These are phyloP conservation scores for Cystofilobasidium bisporidii DNA, from an alignment of 768 basidiomycete genomes.

Conservation along the genomic window DNA sequence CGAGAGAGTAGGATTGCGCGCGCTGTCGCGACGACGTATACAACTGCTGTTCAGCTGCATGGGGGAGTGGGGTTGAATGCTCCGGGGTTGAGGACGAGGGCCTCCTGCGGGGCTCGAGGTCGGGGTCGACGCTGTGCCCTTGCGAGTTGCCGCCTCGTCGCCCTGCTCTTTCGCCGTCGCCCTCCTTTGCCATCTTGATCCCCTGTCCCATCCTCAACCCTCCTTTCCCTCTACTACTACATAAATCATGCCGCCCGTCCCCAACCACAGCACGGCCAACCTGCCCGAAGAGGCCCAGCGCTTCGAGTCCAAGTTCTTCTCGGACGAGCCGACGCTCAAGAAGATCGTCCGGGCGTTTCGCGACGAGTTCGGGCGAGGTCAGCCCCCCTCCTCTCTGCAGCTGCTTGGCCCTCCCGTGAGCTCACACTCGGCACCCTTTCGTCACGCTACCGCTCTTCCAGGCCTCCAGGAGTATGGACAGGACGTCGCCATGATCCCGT, in stretches of 20 bases:
- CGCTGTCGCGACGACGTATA: no score
- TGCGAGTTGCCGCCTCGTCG: no score
- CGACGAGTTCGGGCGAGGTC: constrained; percentile 63
- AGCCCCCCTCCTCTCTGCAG: not conserved
- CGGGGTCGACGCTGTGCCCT: no score
- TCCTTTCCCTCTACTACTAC: no score
- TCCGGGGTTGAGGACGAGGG: no score
- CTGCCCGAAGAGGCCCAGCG: constrained; percentile 47
- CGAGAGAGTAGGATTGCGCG: no score
- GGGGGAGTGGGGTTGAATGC: no score
- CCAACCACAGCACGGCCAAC: not conserved
- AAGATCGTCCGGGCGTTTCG: constrained; percentile 70
- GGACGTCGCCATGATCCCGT: constrained; percentile 46
- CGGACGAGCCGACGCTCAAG: constrained; percentile 54
- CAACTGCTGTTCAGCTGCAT: no score
- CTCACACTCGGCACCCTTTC: not conserved
- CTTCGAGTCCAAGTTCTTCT: constrained; percentile 63
- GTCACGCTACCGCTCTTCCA: constrained; percentile 10
- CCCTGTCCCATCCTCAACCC: no score
- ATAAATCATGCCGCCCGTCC: not conserved
- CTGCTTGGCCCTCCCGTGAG: not conserved
- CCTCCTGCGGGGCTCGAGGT: no score
- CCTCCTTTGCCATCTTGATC: no score
- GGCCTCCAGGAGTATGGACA: constrained; percentile 23
- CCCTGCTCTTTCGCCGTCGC: no score